Percentiles rank a stretch among this genome's conserved stretches.
These are phyloP conservation scores for Jatropha podagrica DNA, from an alignment of 441 rosid genomes.

Conservation along the genomic window DNA sequence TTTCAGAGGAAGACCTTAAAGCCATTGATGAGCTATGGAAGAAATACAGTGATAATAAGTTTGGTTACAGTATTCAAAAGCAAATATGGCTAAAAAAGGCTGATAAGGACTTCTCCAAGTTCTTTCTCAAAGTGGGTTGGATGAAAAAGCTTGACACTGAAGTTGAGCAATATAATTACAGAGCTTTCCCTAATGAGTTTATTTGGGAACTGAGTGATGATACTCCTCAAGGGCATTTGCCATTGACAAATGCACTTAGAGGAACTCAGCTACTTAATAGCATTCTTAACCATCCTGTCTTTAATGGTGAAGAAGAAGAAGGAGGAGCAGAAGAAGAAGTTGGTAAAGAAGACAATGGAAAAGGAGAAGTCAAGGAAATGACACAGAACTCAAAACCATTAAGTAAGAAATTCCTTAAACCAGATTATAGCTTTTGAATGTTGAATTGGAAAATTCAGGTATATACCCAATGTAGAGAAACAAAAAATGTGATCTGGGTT, in stretches of 20 bases:
- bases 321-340: conserved; percentile 25
- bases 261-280: conserved; percentile 68
- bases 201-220: conserved; percentile 73
- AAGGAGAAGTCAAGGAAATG: conserved; percentile 18
- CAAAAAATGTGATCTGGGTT: not conserved
- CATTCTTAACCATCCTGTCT: conserved; percentile 80
- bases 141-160: conserved; percentile 95
- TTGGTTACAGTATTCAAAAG: conserved; percentile 83
- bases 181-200: conserved; percentile 78
- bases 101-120: conserved; percentile 62
- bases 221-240: conserved; percentile 82
- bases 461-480: not conserved
- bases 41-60: conserved; percentile 55
- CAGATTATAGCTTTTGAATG: conserved; percentile 66
- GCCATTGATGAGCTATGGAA: conserved; percentile 77
- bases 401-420: conserved; percentile 40
- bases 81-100: conserved; percentile 54
- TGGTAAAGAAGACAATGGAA: not conserved
- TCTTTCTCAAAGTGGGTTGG: conserved; percentile 80
- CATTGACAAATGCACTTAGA: conserved; percentile 86
- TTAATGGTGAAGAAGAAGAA: conserved; percentile 42
- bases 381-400: conserved; percentile 37
- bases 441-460: not conserved
- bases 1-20: conserved; percentile 51
- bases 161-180: conserved; percentile 75